Evolutionary conservation across 306 rosid species (phyloP), one percentile per base, ranked within the genome.

Genomic region (Lathyrus oleraceus): DNA sequence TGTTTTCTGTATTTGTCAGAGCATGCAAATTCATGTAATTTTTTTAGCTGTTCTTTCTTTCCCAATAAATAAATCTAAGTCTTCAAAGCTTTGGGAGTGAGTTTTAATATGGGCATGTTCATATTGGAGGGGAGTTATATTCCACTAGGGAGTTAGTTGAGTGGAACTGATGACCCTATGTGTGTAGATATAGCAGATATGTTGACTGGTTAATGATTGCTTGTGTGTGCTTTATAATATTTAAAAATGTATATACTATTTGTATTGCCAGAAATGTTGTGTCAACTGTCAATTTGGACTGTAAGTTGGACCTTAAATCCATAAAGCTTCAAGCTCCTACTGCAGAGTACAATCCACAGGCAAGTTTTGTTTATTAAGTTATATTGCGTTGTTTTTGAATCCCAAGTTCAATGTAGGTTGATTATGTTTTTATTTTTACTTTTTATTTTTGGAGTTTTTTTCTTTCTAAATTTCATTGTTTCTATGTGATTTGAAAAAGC

Each of bases 331-430:
- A 85, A 78, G 97, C 97, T 80, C 94, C 91, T 78, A 90, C 87
- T 82, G 96, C 98, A 14, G 98, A 93, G 71, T 93, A 93, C 87
- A 88, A 90, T 76, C 98, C 98, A 42, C 88, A 88, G 95, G 98
- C 80, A 82, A 61, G 87, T 73, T 45, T 43, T 32, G 1, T 35
- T 51, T 56, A 3, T 21, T 51, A 76, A 14, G 11, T 1, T 35
- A 61, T 6, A 30, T 11, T 30, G 9, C 32, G 3, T 6, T 15
- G 30, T 58, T 54, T 53, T 21, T 16, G 14, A 27, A 36, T 58
- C 36, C 0, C 14, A 64, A 63, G 5, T 25, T 44, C 20, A 47
- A 25, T 36, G 21, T 47, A 49, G 65, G 17, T 70, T 70, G 54
- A 45, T 17, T 69, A 19, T 16, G 69, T 32, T 44, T 38, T 69